Evolutionary conservation across 345 rosid species (phyloP).

Genomic region (Heritiera fomes): DNA sequence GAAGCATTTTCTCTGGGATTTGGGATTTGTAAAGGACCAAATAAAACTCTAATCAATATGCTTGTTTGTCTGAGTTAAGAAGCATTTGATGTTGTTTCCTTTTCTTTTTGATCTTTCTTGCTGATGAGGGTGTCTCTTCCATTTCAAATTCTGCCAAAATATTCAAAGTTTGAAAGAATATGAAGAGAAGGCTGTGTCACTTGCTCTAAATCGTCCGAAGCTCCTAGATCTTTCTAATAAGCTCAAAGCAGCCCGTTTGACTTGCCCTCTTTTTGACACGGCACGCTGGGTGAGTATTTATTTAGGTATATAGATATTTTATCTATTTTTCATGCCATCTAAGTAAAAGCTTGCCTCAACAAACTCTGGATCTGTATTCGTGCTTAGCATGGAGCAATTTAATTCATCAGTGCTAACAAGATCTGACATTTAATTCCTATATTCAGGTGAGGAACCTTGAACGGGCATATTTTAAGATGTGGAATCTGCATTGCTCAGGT

Average conservation of each 20-base stretch:
- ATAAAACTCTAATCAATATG: neutral
- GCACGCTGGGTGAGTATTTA: conserved; percentile 77
- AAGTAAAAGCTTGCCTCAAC: neutral
- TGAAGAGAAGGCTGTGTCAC: conserved; percentile 81
- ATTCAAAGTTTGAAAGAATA: conserved; percentile 75
- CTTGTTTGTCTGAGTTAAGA: neutral
- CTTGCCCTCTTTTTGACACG: conserved; percentile 90
- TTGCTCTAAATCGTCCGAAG: conserved; percentile 70
- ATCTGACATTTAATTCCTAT: neutral
- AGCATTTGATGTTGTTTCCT: neutral
- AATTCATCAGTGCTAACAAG: neutral
- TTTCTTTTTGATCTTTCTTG: neutral
- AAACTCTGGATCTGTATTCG: neutral
- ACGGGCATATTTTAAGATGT: conserved; percentile 85
- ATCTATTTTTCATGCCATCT: neutral
- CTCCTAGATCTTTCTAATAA: conserved; percentile 65
- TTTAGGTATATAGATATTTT: neutral
- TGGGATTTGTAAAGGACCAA: too few species aligned
- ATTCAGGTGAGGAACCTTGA: conserved; percentile 86
- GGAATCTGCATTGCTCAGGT: conserved; percentile 74
- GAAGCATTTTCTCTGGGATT: neutral
- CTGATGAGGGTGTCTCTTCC: conserved; percentile 9
- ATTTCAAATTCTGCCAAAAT: neutral
- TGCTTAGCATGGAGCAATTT: neutral
- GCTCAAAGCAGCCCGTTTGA: conserved; percentile 62